Base-by-base conservation (phyloP, 768 basidiomycete genomes). In the Gyrodon lividus region DNA sequence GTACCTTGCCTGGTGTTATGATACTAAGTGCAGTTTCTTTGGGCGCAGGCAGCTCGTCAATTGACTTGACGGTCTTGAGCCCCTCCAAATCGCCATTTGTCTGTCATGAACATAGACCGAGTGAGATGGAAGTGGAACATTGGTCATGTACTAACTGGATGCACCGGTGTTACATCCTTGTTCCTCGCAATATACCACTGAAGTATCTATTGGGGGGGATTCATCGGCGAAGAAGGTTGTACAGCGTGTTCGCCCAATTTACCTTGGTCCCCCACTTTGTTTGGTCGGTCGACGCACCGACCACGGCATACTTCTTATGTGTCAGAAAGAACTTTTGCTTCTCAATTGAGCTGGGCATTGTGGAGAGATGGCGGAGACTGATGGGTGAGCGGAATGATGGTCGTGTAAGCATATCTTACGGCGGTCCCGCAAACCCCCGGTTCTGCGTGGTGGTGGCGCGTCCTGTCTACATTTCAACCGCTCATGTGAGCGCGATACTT, bases 221-320 rank as follows among this genome's bases (percentile, higher is more conserved):
- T 16, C 17, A 6, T 44, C 43, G 22, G 40, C 23, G 30, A 34
- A 28, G 30, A 49, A 9, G 24, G 23, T 17, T 9, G 16, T 2
- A 19, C 30, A 22, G 13, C 10, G 30, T 8, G 31, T 0, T n/a
- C 20, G 5, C 1, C 3, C 6, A 9, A 22, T 67, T 30, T 37
- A 76, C 90, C 77, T 82, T 88, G 48, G 87, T 89, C 26, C 92
- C 91, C 64, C 75, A 89, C 72, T 92, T 93, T 50, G 73, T 74
- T 60, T 80, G 76, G 68, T 92, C 86, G 55, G 83, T 91, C 39
- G 88, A 92, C 4, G 89, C 89, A 20, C 92, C 91, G 13, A 90
- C 81, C 23, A 93, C 90, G 28, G 89, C 92, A 50, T 78, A 94
- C 54, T 73, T 64, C 6, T 84, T 74, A 12, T 82, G 78, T 7